Conservation (phyloP, 23 red algal species). For the Agarophyton chilense region DNA sequence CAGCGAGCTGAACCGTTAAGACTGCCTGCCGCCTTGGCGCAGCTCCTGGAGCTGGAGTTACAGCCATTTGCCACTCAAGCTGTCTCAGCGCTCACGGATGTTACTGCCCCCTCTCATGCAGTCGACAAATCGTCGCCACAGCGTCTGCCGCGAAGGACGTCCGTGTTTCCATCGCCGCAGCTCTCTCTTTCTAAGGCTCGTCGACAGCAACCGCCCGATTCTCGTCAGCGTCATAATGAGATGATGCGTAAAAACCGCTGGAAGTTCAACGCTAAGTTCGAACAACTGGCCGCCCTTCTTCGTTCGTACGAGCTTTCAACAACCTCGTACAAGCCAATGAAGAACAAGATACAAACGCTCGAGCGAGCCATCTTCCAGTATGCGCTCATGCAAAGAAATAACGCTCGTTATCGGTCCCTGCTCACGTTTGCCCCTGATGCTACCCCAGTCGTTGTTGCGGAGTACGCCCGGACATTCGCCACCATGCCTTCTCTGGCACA, state of each 20-base stretch:
- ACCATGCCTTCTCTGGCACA: slow-evolving; percentile 1
- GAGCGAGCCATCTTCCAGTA: slow-evolving; percentile 53
- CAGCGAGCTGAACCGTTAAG: neutral
- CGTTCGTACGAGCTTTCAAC: slow-evolving; percentile 10
- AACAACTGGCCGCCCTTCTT: slow-evolving; percentile 18
- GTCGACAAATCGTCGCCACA: neutral
- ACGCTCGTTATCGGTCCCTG: slow-evolving; percentile 13
- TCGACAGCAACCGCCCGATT: slow-evolving; percentile 16
- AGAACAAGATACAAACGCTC: slow-evolving; percentile 58
- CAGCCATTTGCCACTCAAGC: neutral
- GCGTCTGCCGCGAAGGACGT: slow-evolving; percentile 8
- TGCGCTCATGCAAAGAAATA: slow-evolving; percentile 27
- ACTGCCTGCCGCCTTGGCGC: neutral
- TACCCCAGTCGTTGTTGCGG: neutral
- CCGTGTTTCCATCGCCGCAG: slow-evolving; percentile 10
- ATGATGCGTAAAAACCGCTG: slow-evolving; percentile 50
- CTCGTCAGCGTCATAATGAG: slow-evolving; percentile 46
- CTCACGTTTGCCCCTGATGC: slow-evolving; percentile 19
- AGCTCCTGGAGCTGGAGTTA: slow-evolving; percentile 9
- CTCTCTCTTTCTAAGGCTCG: neutral
- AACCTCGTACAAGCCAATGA: slow-evolving; percentile 48
- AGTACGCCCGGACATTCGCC: slow-evolving; percentile 10
- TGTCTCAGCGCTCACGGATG: slow-evolving; percentile 10
- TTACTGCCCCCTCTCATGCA: neutral
- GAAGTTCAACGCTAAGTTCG: slow-evolving; percentile 48